Evolutionary conservation across 1,284 basidiomycete genomes (phyloP).

Genomic region (Papiliotrema nemorosa): DNA sequence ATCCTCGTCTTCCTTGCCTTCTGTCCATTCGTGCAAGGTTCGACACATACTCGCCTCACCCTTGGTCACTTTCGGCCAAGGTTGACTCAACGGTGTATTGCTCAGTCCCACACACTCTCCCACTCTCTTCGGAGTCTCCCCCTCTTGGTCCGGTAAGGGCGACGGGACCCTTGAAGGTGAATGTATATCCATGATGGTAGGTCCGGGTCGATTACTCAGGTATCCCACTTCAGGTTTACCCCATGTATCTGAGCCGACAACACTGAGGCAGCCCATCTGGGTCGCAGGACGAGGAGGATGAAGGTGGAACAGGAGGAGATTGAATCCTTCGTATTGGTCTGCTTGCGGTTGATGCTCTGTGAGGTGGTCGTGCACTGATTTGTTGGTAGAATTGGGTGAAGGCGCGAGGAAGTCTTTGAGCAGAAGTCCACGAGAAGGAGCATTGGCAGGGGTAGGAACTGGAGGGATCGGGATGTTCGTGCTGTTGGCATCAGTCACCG

Average conservation of each 20-base stretch:
- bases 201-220: conserved; percentile 34
- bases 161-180: neutral
- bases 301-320: conserved; percentile 43
- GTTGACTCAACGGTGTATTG: conserved; percentile 35
- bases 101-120: conserved; percentile 1
- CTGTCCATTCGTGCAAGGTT: conserved; percentile 23
- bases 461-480: conserved; percentile 41
- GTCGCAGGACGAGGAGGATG: neutral
- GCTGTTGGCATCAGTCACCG: conserved; percentile 14
- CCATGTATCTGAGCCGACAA: neutral
- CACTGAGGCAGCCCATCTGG: neutral
- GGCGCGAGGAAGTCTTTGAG: conserved; percentile 32
- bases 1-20: conserved; percentile 19
- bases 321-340: conserved; percentile 43
- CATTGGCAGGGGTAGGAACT: conserved; percentile 14
- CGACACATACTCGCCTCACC: conserved; percentile 31
- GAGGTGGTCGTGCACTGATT: conserved; percentile 23
- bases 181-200: conserved; percentile 12
- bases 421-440: conserved; percentile 36
- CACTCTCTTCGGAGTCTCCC: neutral
- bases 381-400: conserved; percentile 6
- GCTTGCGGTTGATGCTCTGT: conserved; percentile 8
- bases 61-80: conserved; percentile 42
- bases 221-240: conserved; percentile 24
- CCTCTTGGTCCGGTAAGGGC: neutral